Percentiles rank a stretch among this genome's conserved stretches.
Conservation (phyloP, 495 filamentous ascomycete genomes). For the Aspergillus indologenus region DNA sequence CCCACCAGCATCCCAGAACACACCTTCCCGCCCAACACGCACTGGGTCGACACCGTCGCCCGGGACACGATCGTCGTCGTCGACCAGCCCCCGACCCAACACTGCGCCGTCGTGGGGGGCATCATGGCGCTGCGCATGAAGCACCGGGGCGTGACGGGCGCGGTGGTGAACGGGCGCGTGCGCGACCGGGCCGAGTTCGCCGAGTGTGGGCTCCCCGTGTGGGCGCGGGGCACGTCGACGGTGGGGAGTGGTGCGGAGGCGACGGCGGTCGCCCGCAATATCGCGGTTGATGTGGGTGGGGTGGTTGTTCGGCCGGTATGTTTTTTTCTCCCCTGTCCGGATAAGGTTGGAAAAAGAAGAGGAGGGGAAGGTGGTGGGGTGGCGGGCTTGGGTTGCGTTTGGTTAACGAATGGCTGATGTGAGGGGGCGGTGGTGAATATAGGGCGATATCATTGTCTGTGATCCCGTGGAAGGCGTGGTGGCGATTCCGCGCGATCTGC, state of each 20-base stretch:
- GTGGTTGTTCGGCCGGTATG: conserved; percentile 48
- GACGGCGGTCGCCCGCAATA: conserved; percentile 53
- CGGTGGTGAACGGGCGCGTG: conserved; percentile 58
- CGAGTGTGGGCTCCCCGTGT: conserved; percentile 50
- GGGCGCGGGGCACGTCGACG: conserved; percentile 54
- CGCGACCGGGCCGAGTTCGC: conserved; percentile 58
- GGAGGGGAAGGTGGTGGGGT: not conserved
- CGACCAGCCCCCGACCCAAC: conserved; percentile 56
- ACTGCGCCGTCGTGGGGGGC: conserved; percentile 63
- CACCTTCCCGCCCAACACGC: conserved; percentile 42
- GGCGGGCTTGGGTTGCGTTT: no score
- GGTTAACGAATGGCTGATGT: no score
- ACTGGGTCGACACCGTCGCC: conserved; percentile 58
- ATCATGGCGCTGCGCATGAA: conserved; percentile 67
- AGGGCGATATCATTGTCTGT: conserved; percentile 63
- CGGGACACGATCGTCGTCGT: conserved; percentile 55
- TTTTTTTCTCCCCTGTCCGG: conserved; percentile 4
- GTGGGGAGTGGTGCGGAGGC: conserved; percentile 60
- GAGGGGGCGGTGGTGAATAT: not conserved
- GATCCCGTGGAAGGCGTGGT: conserved; percentile 62
- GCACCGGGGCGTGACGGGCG: conserved; percentile 48
- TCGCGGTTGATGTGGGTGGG: conserved; percentile 48
- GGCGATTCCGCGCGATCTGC: conserved; percentile 52
- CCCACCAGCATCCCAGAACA: conserved; percentile 24
- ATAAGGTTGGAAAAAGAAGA: not conserved